These are phyloP conservation scores for Neonectria ditissima DNA, from an alignment of 2,329 filamentous ascomycete genomes.

Conservation along the genomic window DNA sequence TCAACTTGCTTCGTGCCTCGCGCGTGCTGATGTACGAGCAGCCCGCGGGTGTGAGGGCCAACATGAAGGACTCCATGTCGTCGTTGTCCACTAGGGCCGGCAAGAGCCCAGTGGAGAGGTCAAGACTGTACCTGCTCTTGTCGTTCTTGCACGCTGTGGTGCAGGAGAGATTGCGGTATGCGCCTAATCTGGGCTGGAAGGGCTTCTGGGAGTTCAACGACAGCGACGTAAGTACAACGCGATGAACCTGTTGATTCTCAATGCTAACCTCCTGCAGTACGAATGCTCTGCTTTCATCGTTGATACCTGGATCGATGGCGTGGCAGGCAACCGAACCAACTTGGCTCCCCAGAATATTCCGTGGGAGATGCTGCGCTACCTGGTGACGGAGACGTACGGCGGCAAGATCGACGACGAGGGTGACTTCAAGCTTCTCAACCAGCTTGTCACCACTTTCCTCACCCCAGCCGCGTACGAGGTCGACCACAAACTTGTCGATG, in stretches of 20 bases:
- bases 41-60: slow-evolving; percentile 93
- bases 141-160: slow-evolving; percentile 96
- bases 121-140: slow-evolving; percentile 88
- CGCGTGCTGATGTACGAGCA: slow-evolving; percentile 98
- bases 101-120: slow-evolving; percentile 90
- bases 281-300: slow-evolving; percentile 97
- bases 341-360: slow-evolving; percentile 93
- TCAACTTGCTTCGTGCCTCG: slow-evolving; percentile 92
- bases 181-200: slow-evolving; percentile 95
- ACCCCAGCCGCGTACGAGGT: slow-evolving; percentile 92
- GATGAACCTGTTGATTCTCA: not conserved
- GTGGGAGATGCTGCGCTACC: slow-evolving; percentile 93
- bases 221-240: slow-evolving; percentile 82
- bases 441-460: slow-evolving; percentile 81
- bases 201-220: slow-evolving; percentile 99
- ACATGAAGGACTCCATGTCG: slow-evolving; percentile 97
- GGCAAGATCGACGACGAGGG: slow-evolving; percentile 95
- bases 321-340: slow-evolving; percentile 88
- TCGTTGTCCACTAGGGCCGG: slow-evolving; percentile 80
- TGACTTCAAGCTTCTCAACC: slow-evolving; percentile 80
- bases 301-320: slow-evolving; percentile 90
- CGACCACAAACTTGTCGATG: slow-evolving; percentile 87
- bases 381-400: slow-evolving; percentile 95
- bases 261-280: slow-evolving; percentile 68
- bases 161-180: slow-evolving; percentile 94